Evolutionary conservation across 2,329 filamentous ascomycete genomes (phyloP).

Genomic region (Chaetomium sp.): DNA sequence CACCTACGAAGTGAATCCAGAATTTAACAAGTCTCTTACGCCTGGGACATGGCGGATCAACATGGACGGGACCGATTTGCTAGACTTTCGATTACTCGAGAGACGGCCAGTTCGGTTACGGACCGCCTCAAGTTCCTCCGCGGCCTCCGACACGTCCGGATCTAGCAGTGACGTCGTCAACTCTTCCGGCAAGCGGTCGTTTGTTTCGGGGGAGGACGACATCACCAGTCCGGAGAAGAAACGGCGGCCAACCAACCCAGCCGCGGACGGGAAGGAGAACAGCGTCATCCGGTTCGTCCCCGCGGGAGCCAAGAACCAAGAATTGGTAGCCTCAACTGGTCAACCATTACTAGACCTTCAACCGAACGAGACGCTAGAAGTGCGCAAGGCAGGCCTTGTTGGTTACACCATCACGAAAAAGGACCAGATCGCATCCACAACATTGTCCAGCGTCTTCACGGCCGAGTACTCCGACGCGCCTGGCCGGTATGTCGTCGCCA

Average conservation of each 20-base stretch:
- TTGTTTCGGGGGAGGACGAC: conserved; percentile 39
- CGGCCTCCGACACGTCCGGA: background rate
- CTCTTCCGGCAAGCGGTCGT: conserved; percentile 46
- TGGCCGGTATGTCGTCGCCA: conserved; percentile 52
- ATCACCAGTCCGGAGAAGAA: conserved; percentile 35
- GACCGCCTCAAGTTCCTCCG: conserved; percentile 28
- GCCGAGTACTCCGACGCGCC: conserved; percentile 47
- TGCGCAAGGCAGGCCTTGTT: conserved; percentile 46
- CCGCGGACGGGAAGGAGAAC: conserved; percentile 28
- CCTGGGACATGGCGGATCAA: conserved; percentile 54
- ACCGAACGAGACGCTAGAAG: conserved; percentile 41
- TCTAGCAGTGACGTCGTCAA: conserved; percentile 30
- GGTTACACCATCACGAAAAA: conserved; percentile 50
- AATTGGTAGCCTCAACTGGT: conserved; percentile 39
- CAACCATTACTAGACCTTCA: conserved; percentile 48
- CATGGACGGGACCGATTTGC: conserved; percentile 41
- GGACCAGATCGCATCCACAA: conserved; percentile 50
- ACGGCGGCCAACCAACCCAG: conserved; percentile 28
- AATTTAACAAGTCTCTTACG: conserved; percentile 39
- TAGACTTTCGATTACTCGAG: conserved; percentile 54
- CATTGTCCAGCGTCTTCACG: conserved; percentile 50
- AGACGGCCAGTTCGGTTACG: conserved; percentile 40
- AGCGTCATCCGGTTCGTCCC: conserved; percentile 51
- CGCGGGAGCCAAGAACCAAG: conserved; percentile 40
- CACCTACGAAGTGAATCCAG: conserved; percentile 34